Conservation (phyloP, 768 basidiomycete species). For the Agaricus sinodeliciosus region DNA sequence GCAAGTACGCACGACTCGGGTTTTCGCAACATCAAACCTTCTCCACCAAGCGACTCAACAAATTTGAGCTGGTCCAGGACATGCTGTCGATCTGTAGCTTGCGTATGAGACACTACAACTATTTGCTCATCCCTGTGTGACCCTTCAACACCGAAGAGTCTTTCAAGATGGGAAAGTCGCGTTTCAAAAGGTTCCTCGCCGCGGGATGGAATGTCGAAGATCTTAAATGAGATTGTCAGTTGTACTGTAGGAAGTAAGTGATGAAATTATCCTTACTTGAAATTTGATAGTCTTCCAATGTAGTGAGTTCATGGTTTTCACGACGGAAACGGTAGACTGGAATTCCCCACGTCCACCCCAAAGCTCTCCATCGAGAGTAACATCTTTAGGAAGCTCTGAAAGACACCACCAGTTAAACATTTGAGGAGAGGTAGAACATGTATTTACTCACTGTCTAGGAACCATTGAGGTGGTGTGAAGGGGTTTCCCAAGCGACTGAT, state of each 20-base stretch:
- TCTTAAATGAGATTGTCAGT: conserved; percentile 21
- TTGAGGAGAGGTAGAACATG: background rate
- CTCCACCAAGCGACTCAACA: conserved; percentile 47
- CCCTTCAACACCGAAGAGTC: conserved; percentile 40
- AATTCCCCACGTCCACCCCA: conserved; percentile 53
- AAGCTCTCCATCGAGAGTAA: conserved; percentile 55
- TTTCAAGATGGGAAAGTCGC: conserved; percentile 36
- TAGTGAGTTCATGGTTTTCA: conserved; percentile 50
- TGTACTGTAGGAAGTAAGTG: background rate
- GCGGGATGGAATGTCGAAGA: conserved; percentile 52
- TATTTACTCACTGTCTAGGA: conserved; percentile 41
- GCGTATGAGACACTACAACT: conserved; percentile 40
- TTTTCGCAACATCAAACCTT: conserved; percentile 52
- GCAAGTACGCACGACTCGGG: conserved; percentile 36
- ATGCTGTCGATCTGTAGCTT: conserved; percentile 38
- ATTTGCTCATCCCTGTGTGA: conserved; percentile 36
- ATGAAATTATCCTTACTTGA: conserved; percentile 29
- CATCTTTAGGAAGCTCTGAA: conserved; percentile 45
- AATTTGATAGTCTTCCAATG: conserved; percentile 51
- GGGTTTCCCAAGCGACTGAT: conserved; percentile 52
- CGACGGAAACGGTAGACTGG: conserved; percentile 52
- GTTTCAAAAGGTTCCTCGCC: conserved; percentile 43
- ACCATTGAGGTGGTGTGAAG: conserved; percentile 52
- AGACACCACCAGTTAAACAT: background rate
- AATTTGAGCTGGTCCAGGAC: conserved; percentile 49